Evolutionary conservation across 2,329 filamentous ascomycete genomes (phyloP).

Genomic region (Colletotrichum aenigma): DNA sequence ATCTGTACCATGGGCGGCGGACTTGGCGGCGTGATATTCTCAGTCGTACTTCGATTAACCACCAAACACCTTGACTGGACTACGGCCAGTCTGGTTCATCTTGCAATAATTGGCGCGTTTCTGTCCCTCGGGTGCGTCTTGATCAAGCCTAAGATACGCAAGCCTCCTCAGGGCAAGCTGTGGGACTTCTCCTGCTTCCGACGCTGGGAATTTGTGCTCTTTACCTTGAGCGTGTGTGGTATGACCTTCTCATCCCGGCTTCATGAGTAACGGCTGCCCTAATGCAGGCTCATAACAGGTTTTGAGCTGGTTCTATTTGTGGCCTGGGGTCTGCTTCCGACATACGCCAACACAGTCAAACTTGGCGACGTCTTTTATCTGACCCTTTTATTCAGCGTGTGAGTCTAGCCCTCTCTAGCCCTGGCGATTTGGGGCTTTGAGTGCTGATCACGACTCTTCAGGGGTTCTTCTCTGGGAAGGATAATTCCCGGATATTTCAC

Average conservation of each 20-base stretch:
- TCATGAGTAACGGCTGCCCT: neutral
- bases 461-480: conserved; percentile 30
- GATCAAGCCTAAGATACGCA: conserved; percentile 19
- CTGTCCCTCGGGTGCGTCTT: conserved; percentile 24
- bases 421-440: neutral
- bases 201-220: conserved; percentile 28
- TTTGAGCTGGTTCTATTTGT: conserved; percentile 34
- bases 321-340: conserved; percentile 33
- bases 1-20: conserved; percentile 30
- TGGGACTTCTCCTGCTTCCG: conserved; percentile 18
- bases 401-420: conserved; percentile 13
- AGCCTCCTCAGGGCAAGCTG: neutral
- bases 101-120: conserved; percentile 23
- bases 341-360: conserved; percentile 26
- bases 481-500: conserved; percentile 27
- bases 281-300: conserved; percentile 21
- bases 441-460: neutral
- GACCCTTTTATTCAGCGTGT: conserved; percentile 34
- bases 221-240: conserved; percentile 31
- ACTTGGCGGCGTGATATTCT: conserved; percentile 33
- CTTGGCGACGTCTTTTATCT: conserved; percentile 30
- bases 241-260: neutral
- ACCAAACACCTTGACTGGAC: conserved; percentile 26
- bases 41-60: conserved; percentile 27
- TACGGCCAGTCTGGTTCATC: conserved; percentile 24